These are phyloP conservation scores for Colletotrichum graminicola DNA, from an alignment of 2,329 filamentous ascomycete species.

Conservation along the genomic window DNA sequence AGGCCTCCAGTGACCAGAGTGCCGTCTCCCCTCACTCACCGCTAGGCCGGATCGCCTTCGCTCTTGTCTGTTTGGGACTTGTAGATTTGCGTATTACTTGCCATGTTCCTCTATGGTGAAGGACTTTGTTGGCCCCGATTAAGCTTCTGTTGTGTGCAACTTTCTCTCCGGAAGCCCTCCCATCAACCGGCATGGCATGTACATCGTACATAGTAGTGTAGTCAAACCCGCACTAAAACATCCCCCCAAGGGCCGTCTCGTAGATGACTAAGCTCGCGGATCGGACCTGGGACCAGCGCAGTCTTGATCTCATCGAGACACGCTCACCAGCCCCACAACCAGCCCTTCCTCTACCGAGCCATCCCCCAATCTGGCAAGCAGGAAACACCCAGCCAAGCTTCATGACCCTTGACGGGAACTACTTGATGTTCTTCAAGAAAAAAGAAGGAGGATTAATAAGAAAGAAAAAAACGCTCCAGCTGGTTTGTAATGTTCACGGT, in stretches of 20 bases:
- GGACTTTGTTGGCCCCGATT: neutral
- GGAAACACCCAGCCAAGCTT: conserved; percentile 8
- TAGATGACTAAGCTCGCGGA: conserved; percentile 9
- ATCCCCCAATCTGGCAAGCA: conserved; percentile 21
- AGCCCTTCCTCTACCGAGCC: conserved; percentile 25
- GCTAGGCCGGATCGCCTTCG: neutral
- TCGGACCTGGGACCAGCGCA: conserved; percentile 1
- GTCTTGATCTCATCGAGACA: conserved; percentile 39
- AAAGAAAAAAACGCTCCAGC: neutral
- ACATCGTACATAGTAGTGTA: no score
- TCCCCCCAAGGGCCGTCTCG: neutral
- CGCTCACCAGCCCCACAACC: conserved; percentile 34
- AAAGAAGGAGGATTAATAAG: neutral
- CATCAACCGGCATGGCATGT: neutral
- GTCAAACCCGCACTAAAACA: neutral
- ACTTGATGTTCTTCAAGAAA: neutral
- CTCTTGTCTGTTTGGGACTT: neutral
- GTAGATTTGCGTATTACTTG: neutral
- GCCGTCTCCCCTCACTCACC: neutral
- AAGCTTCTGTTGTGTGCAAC: neutral
- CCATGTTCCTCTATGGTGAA: neutral
- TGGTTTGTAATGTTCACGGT: neutral
- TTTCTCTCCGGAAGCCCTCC: neutral
- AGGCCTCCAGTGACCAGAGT: conserved; percentile 12
- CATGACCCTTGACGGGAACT: conserved; percentile 15